Conservation (phyloP, 2,329 filamentous ascomycete genomes). For the Neoarthrinium moseri region DNA sequence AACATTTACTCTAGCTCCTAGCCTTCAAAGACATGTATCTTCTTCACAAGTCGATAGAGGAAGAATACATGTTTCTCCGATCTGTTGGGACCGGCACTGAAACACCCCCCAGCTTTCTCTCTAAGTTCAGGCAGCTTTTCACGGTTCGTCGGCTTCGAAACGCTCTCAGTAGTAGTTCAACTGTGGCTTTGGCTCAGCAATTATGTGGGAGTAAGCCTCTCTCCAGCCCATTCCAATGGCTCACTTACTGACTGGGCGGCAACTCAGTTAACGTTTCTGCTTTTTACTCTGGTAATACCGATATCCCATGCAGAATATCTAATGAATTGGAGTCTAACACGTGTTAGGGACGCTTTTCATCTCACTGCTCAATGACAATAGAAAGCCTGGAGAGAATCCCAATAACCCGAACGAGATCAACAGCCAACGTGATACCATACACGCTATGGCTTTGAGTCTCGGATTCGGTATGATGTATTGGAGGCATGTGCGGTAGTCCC, state of each 20-base stretch:
- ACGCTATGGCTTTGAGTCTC: neutral
- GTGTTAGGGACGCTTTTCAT: neutral
- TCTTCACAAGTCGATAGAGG: conserved; percentile 23
- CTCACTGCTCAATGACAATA: neutral
- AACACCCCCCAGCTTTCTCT: neutral
- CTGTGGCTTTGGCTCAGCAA: neutral
- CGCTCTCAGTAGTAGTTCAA: neutral
- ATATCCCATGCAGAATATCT: neutral
- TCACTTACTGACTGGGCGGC: no score
- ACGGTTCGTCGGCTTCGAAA: neutral
- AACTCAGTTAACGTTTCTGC: neutral
- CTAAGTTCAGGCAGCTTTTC: neutral
- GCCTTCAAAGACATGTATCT: conserved; percentile 36
- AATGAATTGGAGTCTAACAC: no score
- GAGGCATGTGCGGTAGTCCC: no score
- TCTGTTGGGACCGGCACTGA: neutral
- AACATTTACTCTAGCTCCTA: conserved; percentile 26
- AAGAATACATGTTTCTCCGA: neutral
- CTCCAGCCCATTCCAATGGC: no score
- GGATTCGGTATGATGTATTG: neutral
- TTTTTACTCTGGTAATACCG: neutral
- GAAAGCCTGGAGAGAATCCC: neutral
- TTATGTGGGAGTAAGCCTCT: neutral
- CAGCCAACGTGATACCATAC: no score
- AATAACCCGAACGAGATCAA: neutral